Conservation (phyloP, 2,329 filamentous ascomycete species). For the Botryotinia convoluta region DNA sequence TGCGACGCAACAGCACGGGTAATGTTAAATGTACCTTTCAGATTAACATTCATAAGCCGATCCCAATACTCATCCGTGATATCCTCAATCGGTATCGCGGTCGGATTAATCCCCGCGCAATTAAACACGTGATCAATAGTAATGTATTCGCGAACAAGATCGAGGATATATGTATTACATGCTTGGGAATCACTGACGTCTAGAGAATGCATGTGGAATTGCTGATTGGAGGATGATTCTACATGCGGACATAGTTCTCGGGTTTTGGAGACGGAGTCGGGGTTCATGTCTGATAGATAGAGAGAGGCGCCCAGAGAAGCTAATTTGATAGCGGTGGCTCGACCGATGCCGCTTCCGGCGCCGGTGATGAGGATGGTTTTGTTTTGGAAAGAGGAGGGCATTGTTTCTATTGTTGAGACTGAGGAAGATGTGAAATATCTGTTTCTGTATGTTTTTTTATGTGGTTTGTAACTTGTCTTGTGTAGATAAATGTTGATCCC, state of each 20-base stretch:
- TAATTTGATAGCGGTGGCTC: slow-evolving; percentile 34
- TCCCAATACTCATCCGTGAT: slow-evolving; percentile 48
- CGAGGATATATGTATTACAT: slow-evolving; percentile 27
- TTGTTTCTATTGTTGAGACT: neutral
- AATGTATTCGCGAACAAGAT: slow-evolving; percentile 20
- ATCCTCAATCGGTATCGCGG: slow-evolving; percentile 41
- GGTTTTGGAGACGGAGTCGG: slow-evolving; percentile 27
- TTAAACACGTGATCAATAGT: slow-evolving; percentile 41
- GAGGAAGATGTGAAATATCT: neutral
- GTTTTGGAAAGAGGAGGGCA: slow-evolving; percentile 19
- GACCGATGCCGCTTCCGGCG: slow-evolving; percentile 35
- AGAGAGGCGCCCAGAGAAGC: slow-evolving; percentile 33
- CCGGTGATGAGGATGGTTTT: slow-evolving; percentile 36
- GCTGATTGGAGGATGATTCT: neutral
- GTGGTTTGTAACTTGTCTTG: neutral
- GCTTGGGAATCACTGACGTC: neutral
- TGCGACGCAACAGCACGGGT: slow-evolving; percentile 45
- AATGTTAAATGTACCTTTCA: slow-evolving; percentile 44
- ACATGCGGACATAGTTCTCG: slow-evolving; percentile 15
- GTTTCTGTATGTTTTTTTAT: neutral
- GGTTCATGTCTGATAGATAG: slow-evolving; percentile 36
- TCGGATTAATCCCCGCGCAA: slow-evolving; percentile 50
- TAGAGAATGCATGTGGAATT: neutral
- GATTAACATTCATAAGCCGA: slow-evolving; percentile 45
- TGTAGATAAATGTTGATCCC: neutral